Base-by-base conservation (phyloP, 2,329 filamentous ascomycete genomes). In the Aaosphaeria arxii region DNA sequence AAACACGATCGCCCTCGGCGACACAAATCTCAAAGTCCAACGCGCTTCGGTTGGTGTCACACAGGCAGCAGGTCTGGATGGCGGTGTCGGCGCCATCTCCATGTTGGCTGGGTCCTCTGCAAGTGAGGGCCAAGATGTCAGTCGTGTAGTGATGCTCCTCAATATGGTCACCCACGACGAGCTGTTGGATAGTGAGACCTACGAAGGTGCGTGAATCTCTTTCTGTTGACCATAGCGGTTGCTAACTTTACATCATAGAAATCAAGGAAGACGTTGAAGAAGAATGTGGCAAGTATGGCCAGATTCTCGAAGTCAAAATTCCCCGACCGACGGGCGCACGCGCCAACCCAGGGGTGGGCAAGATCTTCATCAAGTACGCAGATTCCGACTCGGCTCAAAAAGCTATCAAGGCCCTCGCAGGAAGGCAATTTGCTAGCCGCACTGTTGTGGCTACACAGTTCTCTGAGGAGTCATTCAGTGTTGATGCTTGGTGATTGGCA, bases 131-230 rank as follows among this genome's bases (percentile, higher is more conserved):
- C 77, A 88, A 32, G 91, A 95, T 58, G 84, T 86, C 51, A 88
- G 88, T 56, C 83, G 89, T 47, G 92, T 99, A 11, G 71, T 99
- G 51, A 92, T 96, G 73, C 77, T 99, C 52, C 82, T 99, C 64
- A 99, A 99, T 76, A 99, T 99, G 94, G 92, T 99, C 33, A 99
- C 94, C 0, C 81, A 91, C 0, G 94, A 99, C 61, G 94, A 99
- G 72, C 77, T 99, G 28, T 84, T 96, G 73, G 91, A 97, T 66
- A 86, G 85, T 44, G 91, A 97, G 33, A 94, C 99, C 64, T 97
- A 96, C 64, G 89, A 96, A 73, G 92, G 92, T 91, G 79, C 65
- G 77, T 60, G 6, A 31, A 30, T 17, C 30, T 7, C 4, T 48
- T 11, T 40, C 13, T 13, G 11, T 17, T 30, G 5, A 29, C 28